These are phyloP conservation scores for Diaporthe capsici DNA, from an alignment of 2,329 filamentous ascomycete species.

Conservation along the genomic window DNA sequence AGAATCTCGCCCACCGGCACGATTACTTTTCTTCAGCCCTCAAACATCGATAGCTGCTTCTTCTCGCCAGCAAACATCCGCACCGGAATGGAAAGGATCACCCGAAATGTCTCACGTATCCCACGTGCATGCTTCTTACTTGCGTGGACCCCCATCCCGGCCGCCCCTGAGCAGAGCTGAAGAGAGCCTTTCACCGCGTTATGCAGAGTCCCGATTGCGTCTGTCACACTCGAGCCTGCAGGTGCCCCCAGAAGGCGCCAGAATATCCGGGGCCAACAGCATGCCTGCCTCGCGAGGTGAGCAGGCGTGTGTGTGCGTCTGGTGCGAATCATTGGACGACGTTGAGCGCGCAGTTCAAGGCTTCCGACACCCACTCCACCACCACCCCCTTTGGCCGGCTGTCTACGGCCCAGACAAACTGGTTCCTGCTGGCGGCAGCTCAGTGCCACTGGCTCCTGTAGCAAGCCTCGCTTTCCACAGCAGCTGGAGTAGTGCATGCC, in stretches of 20 bases:
- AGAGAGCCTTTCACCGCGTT: slow-evolving; percentile 33
- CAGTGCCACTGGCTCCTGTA: slow-evolving; percentile 35
- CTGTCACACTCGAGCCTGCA: slow-evolving; percentile 20
- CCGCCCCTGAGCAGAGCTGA: slow-evolving; percentile 27
- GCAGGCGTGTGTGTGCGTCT: slow-evolving; percentile 23
- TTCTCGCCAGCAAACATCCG: slow-evolving; percentile 12
- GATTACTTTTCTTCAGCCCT: slow-evolving; percentile 15
- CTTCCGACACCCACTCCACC: slow-evolving; percentile 35
- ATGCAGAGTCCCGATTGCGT: slow-evolving; percentile 32
- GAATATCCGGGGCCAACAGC: slow-evolving; percentile 26
- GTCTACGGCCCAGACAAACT: slow-evolving; percentile 36
- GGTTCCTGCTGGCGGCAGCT: slow-evolving; percentile 32
- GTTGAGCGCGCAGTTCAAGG: slow-evolving; percentile 13
- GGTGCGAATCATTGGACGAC: slow-evolving; percentile 32
- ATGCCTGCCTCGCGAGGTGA: slow-evolving; percentile 17
- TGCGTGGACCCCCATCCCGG: slow-evolving; percentile 4
- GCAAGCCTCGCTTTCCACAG: slow-evolving; percentile 39
- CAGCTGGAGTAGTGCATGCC: slow-evolving; percentile 30
- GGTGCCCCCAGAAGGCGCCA: slow-evolving; percentile 11
- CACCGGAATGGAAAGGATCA: slow-evolving; percentile 23
- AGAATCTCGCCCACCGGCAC: not conserved
- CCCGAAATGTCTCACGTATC: slow-evolving; percentile 35
- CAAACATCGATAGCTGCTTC: slow-evolving; percentile 5
- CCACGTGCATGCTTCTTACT: slow-evolving; percentile 29
- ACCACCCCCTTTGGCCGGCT: slow-evolving; percentile 17